Evolutionary conservation across 208 protist species (phyloP).

Genomic region (Acanthamoeba culbertsoni): DNA sequence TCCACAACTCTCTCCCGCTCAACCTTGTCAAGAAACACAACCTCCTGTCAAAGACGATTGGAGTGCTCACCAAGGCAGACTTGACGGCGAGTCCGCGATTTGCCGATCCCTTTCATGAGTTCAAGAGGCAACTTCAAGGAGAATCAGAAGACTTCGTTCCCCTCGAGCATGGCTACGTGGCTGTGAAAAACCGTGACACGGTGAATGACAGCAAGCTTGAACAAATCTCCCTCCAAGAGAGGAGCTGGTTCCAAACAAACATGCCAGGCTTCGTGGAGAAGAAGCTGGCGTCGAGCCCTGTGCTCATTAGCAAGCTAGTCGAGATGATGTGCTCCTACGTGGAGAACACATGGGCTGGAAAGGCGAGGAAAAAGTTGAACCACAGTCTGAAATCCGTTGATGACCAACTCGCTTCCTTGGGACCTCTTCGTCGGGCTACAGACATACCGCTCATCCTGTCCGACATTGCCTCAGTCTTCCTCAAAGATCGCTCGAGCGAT

Average conservation of each 20-base stretch:
- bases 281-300: neutral
- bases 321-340: conserved; percentile 52
- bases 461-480: neutral
- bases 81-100: neutral
- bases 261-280: neutral
- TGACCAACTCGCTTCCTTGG: neutral
- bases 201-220: neutral
- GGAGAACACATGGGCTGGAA: neutral
- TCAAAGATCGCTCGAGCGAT: no score
- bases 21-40: neutral
- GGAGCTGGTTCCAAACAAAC: neutral
- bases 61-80: conserved; percentile 20
- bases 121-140: neutral
- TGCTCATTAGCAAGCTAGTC: conserved; percentile 1
- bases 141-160: neutral
- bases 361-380: neutral
- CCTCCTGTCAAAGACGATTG: neutral
- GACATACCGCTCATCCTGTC: neutral
- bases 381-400: neutral
- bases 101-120: neutral
- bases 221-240: neutral
- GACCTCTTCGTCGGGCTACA: neutral
- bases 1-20: neutral
- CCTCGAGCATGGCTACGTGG: neutral
- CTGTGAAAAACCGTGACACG: neutral